phyloP scores from a whole-genome alignment of 805 yeast species.

The Debaryomyces castellii region DNA sequence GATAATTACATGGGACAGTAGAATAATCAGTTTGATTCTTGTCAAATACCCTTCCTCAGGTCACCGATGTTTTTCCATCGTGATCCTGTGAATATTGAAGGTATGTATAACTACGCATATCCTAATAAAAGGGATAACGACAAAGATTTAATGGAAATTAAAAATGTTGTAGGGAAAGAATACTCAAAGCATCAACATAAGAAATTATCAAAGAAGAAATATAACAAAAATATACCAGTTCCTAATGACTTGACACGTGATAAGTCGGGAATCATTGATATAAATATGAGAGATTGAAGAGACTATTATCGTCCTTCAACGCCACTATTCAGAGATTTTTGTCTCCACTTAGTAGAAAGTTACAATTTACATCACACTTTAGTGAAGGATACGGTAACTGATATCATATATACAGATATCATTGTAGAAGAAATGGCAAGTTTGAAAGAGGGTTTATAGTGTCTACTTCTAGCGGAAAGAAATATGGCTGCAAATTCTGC shows the following conservation, averaged over 20 bases:
- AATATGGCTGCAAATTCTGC: constrained; percentile 33
- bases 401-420: constrained; percentile 28
- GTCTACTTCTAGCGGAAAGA: constrained; percentile 27
- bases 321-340: constrained; percentile 36
- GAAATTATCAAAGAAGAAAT: constrained; percentile 20
- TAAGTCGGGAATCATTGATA: constrained; percentile 35
- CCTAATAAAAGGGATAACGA: constrained; percentile 23
- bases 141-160: constrained; percentile 38
- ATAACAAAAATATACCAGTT: constrained; percentile 6
- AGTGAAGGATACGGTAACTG: constrained; percentile 30
- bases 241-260: constrained; percentile 24
- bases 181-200: constrained; percentile 43
- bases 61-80: constrained; percentile 51
- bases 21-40: constrained; percentile 41
- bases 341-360: constrained; percentile 30
- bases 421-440: constrained; percentile 19
- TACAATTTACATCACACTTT: constrained; percentile 30
- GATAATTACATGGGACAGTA: constrained; percentile 41
- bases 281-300: constrained; percentile 43
- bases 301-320: constrained; percentile 48
- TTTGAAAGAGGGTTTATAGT: constrained; percentile 32
- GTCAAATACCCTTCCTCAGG: constrained; percentile 42
- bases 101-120: constrained; percentile 41
- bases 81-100: constrained; percentile 45
- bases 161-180: constrained; percentile 45